Evolutionary conservation across 2,329 filamentous ascomycete species (phyloP).

Genomic region (Byssothecium circinans): DNA sequence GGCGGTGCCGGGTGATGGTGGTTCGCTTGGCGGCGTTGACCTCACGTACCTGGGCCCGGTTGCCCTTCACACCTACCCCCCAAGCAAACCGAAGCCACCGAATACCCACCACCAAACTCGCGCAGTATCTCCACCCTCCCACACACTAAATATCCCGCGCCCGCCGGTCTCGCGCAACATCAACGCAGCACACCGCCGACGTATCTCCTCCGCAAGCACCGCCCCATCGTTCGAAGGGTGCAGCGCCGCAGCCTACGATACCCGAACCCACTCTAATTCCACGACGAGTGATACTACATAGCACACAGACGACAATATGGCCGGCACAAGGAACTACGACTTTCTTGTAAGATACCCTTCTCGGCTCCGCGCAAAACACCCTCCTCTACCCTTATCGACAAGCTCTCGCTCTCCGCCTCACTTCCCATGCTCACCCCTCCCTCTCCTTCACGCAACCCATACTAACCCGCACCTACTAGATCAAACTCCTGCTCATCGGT

Average conservation of each 20-base stretch:
- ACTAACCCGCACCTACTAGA: constrained; percentile 57
- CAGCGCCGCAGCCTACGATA: constrained; percentile 1
- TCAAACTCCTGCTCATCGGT: constrained; percentile 95
- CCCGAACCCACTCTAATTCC: constrained; percentile 10
- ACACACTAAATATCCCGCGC: background rate
- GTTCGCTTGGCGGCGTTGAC: constrained; percentile 18
- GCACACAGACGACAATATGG: constrained; percentile 63
- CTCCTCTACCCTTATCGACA: background rate
- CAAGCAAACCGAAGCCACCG: background rate
- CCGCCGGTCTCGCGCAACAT: background rate
- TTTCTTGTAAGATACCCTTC: constrained; percentile 73
- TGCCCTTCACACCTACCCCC: constrained; percentile 1
- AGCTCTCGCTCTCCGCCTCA: constrained; percentile 3
- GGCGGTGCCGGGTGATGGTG: constrained; percentile 2
- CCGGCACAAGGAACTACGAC: constrained; percentile 97
- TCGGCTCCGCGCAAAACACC: background rate
- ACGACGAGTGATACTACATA: background rate
- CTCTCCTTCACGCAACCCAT: constrained; percentile 7
- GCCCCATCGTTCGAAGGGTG: background rate
- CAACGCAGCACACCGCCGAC: background rate
- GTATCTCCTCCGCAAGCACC: background rate
- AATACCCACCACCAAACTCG: constrained; percentile 1
- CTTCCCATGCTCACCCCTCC: constrained; percentile 8
- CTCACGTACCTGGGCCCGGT: constrained; percentile 9
- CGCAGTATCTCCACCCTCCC: background rate